Conservation (phyloP, 2,329 filamentous ascomycete species). For the Magnaporthales sp. region DNA sequence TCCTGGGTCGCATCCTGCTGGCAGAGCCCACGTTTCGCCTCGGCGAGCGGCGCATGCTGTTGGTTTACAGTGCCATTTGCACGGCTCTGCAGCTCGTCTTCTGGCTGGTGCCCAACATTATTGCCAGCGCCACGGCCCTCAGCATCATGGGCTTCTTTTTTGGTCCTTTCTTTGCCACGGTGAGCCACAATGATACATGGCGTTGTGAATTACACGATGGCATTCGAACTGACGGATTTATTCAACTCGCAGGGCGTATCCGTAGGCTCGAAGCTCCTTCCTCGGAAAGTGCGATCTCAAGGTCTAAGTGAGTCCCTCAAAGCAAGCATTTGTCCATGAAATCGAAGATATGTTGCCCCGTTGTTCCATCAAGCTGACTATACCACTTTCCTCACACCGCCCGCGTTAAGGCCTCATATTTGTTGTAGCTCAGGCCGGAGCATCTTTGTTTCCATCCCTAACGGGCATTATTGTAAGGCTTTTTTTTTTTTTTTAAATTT, state of each 20-base stretch:
- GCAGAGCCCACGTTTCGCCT: slow-evolving; percentile 65
- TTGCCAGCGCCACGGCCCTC: slow-evolving; percentile 65
- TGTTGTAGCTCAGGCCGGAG: slow-evolving; percentile 66
- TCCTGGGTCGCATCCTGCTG: slow-evolving; percentile 59
- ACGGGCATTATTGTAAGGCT: not conserved
- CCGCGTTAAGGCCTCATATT: slow-evolving; percentile 61
- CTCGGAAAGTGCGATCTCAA: slow-evolving; percentile 23
- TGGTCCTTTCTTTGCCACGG: slow-evolving; percentile 55
- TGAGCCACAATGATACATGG: not conserved
- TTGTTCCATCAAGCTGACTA: not conserved
- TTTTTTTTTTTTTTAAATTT: too few relatives aligned
- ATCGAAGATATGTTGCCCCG: too few relatives aligned
- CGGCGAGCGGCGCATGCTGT: slow-evolving; percentile 58
- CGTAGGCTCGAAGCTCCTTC: slow-evolving; percentile 59
- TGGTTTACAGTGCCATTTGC: slow-evolving; percentile 54
- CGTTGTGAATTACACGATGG: not conserved
- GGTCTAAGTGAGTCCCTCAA: slow-evolving; percentile 50
- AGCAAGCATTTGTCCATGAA: not conserved
- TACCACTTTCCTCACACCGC: slow-evolving; percentile 44
- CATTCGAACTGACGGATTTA: not conserved
- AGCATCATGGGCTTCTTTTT: slow-evolving; percentile 70
- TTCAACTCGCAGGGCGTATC: slow-evolving; percentile 54
- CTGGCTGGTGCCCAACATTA: slow-evolving; percentile 74
- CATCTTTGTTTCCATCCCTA: slow-evolving; percentile 58
- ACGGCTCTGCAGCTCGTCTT: slow-evolving; percentile 64